phyloP scores from a whole-genome alignment of 371 early-diverging fungal genomes.

The Mortierella sp. region DNA sequence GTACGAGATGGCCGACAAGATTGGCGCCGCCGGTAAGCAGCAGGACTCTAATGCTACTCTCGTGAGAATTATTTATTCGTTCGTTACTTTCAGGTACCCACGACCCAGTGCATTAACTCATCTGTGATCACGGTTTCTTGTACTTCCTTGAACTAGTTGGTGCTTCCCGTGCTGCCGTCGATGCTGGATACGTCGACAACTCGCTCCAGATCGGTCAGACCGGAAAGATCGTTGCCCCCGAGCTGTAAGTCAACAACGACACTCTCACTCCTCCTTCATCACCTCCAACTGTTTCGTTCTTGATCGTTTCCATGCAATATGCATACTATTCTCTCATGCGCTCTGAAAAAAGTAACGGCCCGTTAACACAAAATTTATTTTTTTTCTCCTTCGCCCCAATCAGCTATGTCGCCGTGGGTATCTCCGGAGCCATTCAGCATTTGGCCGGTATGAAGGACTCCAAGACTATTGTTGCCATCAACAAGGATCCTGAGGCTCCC shows the following conservation, averaged over 20 bases:
- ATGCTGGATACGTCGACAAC: slow-evolving; percentile 97
- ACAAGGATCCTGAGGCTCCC: slow-evolving; percentile 98
- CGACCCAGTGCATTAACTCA: background rate
- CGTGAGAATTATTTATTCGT: slow-evolving; percentile 7
- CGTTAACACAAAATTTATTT: slow-evolving; percentile 6
- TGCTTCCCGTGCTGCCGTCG: slow-evolving; percentile 98
- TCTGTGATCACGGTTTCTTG: slow-evolving; percentile 7
- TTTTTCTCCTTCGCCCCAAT: slow-evolving; percentile 57
- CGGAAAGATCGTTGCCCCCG: slow-evolving; percentile 98
- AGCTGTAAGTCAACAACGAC: slow-evolving; percentile 40
- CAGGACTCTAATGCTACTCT: background rate
- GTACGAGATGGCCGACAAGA: slow-evolving; percentile 94
- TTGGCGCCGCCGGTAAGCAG: slow-evolving; percentile 90
- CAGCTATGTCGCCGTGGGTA: slow-evolving; percentile 95
- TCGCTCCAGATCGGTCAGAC: slow-evolving; percentile 98
- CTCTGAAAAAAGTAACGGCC: background rate
- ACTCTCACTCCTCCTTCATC: background rate
- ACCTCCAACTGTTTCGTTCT: background rate
- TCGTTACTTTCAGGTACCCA: background rate
- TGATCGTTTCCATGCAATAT: too few relatives aligned
- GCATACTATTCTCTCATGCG: background rate
- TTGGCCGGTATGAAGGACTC: slow-evolving; percentile 99
- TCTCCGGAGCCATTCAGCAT: slow-evolving; percentile 98
- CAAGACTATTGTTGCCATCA: slow-evolving; percentile 98
- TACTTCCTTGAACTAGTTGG: slow-evolving; percentile 75